phyloP scores from a whole-genome alignment of 2,329 filamentous ascomycete genomes.

The Monosporascus sp. region DNA sequence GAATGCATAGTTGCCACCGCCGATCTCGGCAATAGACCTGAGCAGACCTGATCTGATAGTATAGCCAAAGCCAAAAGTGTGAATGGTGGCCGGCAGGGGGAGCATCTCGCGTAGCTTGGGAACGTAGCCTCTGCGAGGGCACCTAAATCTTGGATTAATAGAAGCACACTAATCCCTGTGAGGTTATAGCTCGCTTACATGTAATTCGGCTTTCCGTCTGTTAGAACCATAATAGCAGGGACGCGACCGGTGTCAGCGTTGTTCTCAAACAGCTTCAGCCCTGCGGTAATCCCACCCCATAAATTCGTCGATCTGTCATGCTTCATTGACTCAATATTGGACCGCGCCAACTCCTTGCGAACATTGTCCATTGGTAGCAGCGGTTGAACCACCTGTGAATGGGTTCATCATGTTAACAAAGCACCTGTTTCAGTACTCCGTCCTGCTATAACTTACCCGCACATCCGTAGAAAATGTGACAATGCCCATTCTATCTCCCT shows the following conservation, averaged over 20 bases:
- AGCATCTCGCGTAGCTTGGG: constrained; percentile 43
- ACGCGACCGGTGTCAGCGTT: constrained; percentile 32
- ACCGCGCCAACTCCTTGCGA: constrained; percentile 39
- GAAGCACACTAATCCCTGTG: not conserved
- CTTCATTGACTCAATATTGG: constrained; percentile 38
- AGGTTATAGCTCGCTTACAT: constrained; percentile 30
- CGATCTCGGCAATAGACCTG: constrained; percentile 55
- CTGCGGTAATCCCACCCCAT: constrained; percentile 52
- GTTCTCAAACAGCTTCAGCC: constrained; percentile 41
- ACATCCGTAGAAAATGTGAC: constrained; percentile 46
- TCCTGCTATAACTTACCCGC: constrained; percentile 17
- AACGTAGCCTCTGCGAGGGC: constrained; percentile 48
- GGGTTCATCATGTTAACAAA: not conserved
- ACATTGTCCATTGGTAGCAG: constrained; percentile 42
- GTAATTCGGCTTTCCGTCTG: constrained; percentile 51
- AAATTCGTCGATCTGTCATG: constrained; percentile 45
- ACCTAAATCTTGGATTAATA: constrained; percentile 23
- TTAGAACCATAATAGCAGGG: constrained; percentile 49
- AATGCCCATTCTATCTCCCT: constrained; percentile 52
- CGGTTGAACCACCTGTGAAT: constrained; percentile 33
- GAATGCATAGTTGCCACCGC: constrained; percentile 54
- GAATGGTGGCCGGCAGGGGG: constrained; percentile 38
- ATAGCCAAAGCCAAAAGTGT: constrained; percentile 54
- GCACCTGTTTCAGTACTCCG: not conserved
- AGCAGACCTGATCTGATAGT: constrained; percentile 46